Percentiles rank a stretch among this genome's conserved stretches.
These are phyloP conservation scores for Solanum bulbocastanum DNA, from an alignment of 257 asterid genomes.

Conservation along the genomic window DNA sequence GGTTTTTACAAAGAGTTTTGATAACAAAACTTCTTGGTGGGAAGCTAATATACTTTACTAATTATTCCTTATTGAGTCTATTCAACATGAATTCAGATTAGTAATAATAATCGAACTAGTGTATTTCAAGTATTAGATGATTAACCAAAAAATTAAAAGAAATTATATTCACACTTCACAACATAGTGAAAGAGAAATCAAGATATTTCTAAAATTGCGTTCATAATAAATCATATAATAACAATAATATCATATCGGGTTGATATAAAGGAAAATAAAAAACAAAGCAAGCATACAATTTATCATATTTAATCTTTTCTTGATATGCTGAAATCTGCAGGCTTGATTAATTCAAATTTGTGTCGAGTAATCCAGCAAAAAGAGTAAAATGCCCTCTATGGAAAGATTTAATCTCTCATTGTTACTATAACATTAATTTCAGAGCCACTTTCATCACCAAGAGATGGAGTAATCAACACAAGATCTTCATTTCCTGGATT, in stretches of 20 bases:
- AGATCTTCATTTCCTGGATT: conserved; percentile 38
- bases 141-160: neutral
- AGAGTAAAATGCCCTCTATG: neutral
- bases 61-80: neutral
- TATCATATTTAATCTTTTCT: neutral
- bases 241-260: neutral
- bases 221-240: neutral
- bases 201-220: neutral
- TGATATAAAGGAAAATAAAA: neutral
- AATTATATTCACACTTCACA: neutral
- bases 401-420: neutral
- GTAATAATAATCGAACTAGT: neutral
- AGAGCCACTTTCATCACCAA: neutral
- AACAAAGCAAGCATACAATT: neutral
- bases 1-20: too few relatives aligned
- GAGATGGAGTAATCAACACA: conserved; percentile 30
- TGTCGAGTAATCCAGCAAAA: neutral
- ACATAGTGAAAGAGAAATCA: neutral
- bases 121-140: neutral
- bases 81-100: neutral
- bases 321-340: neutral
- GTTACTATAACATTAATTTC: conserved; percentile 25
- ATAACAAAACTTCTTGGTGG: neutral
- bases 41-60: neutral
- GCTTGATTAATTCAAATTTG: neutral